phyloP scores from a whole-genome alignment of 352 stramenopile genomes.

The Globisporangium spiculum region DNA sequence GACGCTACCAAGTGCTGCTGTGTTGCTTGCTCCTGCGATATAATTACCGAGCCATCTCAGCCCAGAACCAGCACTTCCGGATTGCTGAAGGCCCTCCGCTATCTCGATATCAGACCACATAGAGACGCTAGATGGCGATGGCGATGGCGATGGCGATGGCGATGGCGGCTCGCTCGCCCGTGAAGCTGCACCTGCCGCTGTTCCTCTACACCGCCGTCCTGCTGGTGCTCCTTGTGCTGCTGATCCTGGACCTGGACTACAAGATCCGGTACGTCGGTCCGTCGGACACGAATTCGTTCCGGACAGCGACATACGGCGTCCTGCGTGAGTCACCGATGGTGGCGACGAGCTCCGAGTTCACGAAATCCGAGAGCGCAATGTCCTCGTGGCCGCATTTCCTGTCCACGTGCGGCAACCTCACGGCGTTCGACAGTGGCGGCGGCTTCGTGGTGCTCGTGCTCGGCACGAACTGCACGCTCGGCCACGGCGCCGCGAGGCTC shows the following conservation, averaged over 20 bases:
- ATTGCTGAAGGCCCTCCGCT: neutral
- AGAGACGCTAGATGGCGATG: neutral
- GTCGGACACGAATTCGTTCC: conserved; percentile 12
- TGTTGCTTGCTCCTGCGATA: neutral
- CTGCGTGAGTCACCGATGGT: conserved; percentile 9
- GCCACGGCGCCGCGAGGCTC: neutral
- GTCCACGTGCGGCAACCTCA: conserved; percentile 18
- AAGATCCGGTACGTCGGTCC: conserved; percentile 6
- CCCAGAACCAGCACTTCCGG: neutral
- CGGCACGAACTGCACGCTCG: conserved; percentile 19
- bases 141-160: neutral
- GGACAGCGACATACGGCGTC: conserved; percentile 4
- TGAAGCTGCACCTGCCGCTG: conserved; percentile 11
- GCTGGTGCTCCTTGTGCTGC: conserved; percentile 3
- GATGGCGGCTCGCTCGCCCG: neutral
- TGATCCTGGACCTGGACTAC: conserved; percentile 15
- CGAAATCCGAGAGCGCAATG: neutral
- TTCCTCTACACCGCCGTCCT: conserved; percentile 3
- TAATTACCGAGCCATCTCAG: neutral
- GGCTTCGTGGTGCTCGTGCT: conserved; percentile 20
- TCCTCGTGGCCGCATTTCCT: conserved; percentile 22
- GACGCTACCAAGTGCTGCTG: neutral
- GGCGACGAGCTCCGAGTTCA: neutral
- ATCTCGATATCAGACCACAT: neutral
- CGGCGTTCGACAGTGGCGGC: conserved; percentile 18